Evolutionary conservation across 2,329 filamentous ascomycete genomes (phyloP).

Genomic region (Penicillium sp.): DNA sequence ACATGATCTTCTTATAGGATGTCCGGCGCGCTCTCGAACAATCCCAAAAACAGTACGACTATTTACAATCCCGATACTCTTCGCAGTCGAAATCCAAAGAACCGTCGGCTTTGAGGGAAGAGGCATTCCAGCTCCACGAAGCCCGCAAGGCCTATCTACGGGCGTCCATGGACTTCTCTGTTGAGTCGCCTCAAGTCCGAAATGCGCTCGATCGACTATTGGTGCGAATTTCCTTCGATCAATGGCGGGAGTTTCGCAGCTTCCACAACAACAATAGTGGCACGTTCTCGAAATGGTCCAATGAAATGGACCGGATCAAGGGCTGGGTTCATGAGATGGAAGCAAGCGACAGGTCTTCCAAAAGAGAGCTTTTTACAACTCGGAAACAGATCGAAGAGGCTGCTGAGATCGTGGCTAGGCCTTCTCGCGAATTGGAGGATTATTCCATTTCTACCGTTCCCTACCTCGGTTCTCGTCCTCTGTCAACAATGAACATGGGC

Average conservation of each 20-base stretch:
- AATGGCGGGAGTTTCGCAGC: conserved; percentile 81
- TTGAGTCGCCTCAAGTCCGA: conserved; percentile 80
- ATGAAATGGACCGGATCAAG: conserved; percentile 85
- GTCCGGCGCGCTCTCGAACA: conserved; percentile 71
- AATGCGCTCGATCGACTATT: conserved; percentile 81
- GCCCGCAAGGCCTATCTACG: conserved; percentile 86
- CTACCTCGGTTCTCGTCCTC: conserved; percentile 70
- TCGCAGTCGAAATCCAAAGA: conserved; percentile 91
- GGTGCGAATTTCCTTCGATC: conserved; percentile 77
- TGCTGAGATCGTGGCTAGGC: conserved; percentile 68
- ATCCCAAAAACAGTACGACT: conserved; percentile 81
- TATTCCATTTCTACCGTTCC: conserved; percentile 89
- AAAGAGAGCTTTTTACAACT: conserved; percentile 73
- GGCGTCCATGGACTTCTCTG: conserved; percentile 89
- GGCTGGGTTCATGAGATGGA: conserved; percentile 97
- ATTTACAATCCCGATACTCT: conserved; percentile 75
- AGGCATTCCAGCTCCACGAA: conserved; percentile 94
- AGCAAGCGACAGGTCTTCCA: conserved; percentile 77
- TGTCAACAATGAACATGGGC: conserved; percentile 60
- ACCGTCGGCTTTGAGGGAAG: conserved; percentile 82
- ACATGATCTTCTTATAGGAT: conserved; percentile 49
- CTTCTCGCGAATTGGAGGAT: conserved; percentile 88
- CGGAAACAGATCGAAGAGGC: conserved; percentile 78
- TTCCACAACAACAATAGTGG: conserved; percentile 64
- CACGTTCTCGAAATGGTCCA: conserved; percentile 64